Base-by-base conservation (phyloP, 1,284 basidiomycete species). In the Stygiomarasmius scandens region DNA sequence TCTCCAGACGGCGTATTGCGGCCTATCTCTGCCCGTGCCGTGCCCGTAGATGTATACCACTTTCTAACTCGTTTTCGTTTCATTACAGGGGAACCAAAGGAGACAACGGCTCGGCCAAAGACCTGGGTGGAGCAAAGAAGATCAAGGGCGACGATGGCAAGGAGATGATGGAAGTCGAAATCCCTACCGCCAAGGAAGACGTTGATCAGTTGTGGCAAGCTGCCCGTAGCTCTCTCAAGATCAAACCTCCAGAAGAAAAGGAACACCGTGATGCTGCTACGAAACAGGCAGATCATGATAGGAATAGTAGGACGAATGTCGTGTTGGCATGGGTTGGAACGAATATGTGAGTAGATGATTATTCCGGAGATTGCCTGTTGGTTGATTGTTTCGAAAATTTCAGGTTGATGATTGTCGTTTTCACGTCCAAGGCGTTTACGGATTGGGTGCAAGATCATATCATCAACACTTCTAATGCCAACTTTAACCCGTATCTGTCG, bases 51-150 rank as follows among this genome's bases (percentile, higher is more conserved):
- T 32, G 29, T 32, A 32, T 32, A 32, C 5, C 12, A 32, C n/a
- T n/a, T 10, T 6, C 11, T 47, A 11, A 47, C 46, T 23, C 22
- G 9, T 47, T 10, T 20, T 47, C 20, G 5, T 49, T 10, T 46
- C 16, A 53, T 14, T 51, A 32, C 29, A 79, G 85, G 93, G 93
- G 94, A 60, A 95, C 93, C 25, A 95, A 96, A 69, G 93, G 94
- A 58, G 92, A 94, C 75, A 94, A 94, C 67, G 87, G 92, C 50
- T 75, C 91, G 6, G 77, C 85, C 19, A 95, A 95, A 72, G 92
- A 95, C 68, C 82, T 96, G 6, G 94, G 93, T 56, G 85, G 86
- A 8, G 94, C 93, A 1, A 94, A 94, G 80, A 94, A 93, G 70
- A 79, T 93, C 62, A 90, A 93, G 73, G 82, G 81, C 57, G 86